Evolutionary conservation across 129 eudicot species (phyloP).

Genomic region (Oenanthe sinensis): DNA sequence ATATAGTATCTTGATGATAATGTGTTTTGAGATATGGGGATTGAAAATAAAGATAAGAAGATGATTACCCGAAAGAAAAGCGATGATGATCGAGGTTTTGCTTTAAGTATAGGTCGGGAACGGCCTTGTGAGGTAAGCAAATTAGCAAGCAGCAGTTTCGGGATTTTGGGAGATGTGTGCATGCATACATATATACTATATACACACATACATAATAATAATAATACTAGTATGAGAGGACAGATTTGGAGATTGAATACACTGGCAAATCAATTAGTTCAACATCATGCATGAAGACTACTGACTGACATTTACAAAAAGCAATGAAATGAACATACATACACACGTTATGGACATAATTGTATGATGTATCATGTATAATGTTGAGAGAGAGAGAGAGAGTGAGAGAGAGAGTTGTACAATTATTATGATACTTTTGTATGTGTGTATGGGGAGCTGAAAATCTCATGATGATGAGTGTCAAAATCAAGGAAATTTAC

Average conservation of each 20-base stretch:
- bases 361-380: neutral
- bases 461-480: conserved; percentile 22
- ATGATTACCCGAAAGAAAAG: conserved; percentile 23
- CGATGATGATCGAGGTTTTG: neutral
- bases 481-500: conserved; percentile 21
- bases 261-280: conserved; percentile 11
- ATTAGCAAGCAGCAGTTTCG: neutral
- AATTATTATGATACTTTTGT: neutral
- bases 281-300: conserved; percentile 2
- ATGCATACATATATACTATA: neutral
- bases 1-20: neutral
- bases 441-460: neutral
- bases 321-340: neutral
- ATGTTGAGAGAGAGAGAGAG: neutral
- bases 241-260: neutral
- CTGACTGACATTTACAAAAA: conserved; percentile 11
- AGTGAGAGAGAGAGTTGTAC: conserved; percentile 4
- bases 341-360: neutral
- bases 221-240: neutral
- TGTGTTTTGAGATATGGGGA: neutral
- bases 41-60: neutral
- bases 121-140: conserved; percentile 11
- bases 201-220: neutral
- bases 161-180: conserved; percentile 4
- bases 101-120: neutral